These are phyloP conservation scores for Zostera marina DNA, from an alignment of 116 monocot genomes.

Conservation along the genomic window DNA sequence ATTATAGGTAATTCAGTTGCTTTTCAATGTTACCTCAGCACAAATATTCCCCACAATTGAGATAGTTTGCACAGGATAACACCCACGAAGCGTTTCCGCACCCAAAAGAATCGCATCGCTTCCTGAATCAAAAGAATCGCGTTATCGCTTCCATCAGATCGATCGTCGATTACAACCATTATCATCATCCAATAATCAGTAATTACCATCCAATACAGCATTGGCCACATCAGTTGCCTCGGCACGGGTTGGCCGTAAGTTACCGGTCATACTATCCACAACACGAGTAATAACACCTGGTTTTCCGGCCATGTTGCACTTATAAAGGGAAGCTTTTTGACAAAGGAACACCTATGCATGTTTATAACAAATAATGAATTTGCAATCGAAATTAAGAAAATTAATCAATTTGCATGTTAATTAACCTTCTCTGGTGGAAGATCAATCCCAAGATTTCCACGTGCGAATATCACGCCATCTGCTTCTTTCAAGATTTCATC, in stretches of 20 bases:
- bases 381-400: no score
- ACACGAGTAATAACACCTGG: slow-evolving; percentile 5
- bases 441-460: slow-evolving; percentile 78
- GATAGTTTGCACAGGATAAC: slow-evolving; percentile 10
- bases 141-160: no score
- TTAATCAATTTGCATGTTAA: no score
- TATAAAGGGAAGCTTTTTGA: slow-evolving; percentile 1
- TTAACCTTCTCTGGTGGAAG: slow-evolving; percentile 86
- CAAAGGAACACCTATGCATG: slow-evolving; percentile 6
- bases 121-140: neutral
- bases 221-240: slow-evolving; percentile 22
- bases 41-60: slow-evolving; percentile 12
- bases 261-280: slow-evolving; percentile 20
- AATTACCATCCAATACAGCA: slow-evolving; percentile 16
- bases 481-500: slow-evolving; percentile 86
- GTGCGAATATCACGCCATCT: slow-evolving; percentile 64
- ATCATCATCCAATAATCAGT: neutral
- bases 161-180: neutral
- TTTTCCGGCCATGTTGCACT: slow-evolving; percentile 7
- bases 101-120: slow-evolving; percentile 26
- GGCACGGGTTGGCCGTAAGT: slow-evolving; percentile 17
- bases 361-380: neutral
- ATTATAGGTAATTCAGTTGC: no score
- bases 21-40: neutral
- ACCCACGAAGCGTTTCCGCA: slow-evolving; percentile 12